Base-by-base conservation (phyloP, 768 basidiomycete species). In the Tulasnella sp. region DNA sequence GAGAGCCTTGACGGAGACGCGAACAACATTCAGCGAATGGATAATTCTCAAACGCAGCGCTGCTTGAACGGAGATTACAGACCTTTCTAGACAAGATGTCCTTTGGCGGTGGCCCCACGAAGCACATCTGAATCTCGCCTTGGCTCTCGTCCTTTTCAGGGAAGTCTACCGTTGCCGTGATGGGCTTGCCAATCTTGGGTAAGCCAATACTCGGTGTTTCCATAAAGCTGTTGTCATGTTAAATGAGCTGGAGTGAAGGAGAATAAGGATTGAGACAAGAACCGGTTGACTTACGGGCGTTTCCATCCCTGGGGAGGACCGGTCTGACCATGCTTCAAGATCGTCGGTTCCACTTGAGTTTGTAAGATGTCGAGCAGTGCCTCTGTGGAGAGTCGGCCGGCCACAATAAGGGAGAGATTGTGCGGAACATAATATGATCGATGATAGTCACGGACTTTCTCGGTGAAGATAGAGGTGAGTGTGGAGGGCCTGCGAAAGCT, bases 71-170 rank as follows among this genome's bases (percentile, higher is more conserved):
- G 50, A 41, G 51, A 34, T 24, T 43, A 13, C 24, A 32, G 10
- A 84, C 86, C 76, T 84, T 84, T 58, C 82, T 77, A 67, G 86
- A 82, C 55, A 94, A 68, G 67, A 83, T 88, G 58, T 81, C 78
- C 61, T 79, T 80, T 13, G 80, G 80, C 38, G 81, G 68, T n/a
- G 90, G 88, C 3, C 94, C 95, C 61, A 86, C 74, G 72, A 84
- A 93, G 34, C 74, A 78, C 50, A 97, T 78, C 19, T 79, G 72
- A 5, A 98, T 68, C 74, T 97, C 93, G 34, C 96, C 95, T 66
- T 91, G 80, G 61, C 86, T 88, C 75, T 98, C 95, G 66, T 98
- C 94, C 70, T 90, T 84, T 73, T 98, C 96, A 10, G 96, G 95
- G 68, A 99, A 99, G 67, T 94, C 89, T 17, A 97, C 83, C 0